phyloP scores from a whole-genome alignment of 2,329 filamentous ascomycete species.

The Nigrograna mackinnonii region DNA sequence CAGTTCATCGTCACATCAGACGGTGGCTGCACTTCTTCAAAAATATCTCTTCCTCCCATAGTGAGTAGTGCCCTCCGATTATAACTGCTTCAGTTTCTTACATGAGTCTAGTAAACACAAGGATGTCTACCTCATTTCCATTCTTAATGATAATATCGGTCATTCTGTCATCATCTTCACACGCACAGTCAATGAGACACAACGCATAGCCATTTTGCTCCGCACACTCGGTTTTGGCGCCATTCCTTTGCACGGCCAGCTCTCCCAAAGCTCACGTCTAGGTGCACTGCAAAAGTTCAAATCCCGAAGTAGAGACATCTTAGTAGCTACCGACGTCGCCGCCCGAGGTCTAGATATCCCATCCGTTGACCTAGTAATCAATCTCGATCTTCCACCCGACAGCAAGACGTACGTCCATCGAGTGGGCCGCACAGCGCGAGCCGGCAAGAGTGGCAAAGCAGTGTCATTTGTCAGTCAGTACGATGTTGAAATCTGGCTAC shows the following conservation, averaged over 20 bases:
- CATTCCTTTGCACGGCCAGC: slow-evolving; percentile 89
- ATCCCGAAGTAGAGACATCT: slow-evolving; percentile 70
- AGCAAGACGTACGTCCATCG: slow-evolving; percentile 91
- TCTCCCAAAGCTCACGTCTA: slow-evolving; percentile 84
- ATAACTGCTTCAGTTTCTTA: slow-evolving; percentile 1
- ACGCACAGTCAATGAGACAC: slow-evolving; percentile 87
- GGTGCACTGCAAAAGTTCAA: slow-evolving; percentile 92
- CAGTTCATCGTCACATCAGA: slow-evolving; percentile 83
- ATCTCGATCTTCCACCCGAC: slow-evolving; percentile 82
- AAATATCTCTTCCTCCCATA: slow-evolving; percentile 75
- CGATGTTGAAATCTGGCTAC: slow-evolving; percentile 76
- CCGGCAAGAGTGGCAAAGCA: slow-evolving; percentile 81
- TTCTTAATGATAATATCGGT: slow-evolving; percentile 86
- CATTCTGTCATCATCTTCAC: slow-evolving; percentile 89
- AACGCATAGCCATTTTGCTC: slow-evolving; percentile 81
- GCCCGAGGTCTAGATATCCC: slow-evolving; percentile 92
- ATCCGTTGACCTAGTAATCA: slow-evolving; percentile 84
- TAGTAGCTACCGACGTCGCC: slow-evolving; percentile 93
- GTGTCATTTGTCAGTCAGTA: slow-evolving; percentile 86
- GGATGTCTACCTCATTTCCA: slow-evolving; percentile 84
- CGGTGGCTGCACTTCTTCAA: slow-evolving; percentile 85
- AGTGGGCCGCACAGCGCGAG: slow-evolving; percentile 84
- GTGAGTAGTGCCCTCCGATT: slow-evolving; percentile 4
- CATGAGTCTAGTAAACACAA: slow-evolving; percentile 87
- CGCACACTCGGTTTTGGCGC: slow-evolving; percentile 85